phyloP scores from a whole-genome alignment of 2,329 filamentous ascomycete genomes.

The Dendrostoma leiphaemia region DNA sequence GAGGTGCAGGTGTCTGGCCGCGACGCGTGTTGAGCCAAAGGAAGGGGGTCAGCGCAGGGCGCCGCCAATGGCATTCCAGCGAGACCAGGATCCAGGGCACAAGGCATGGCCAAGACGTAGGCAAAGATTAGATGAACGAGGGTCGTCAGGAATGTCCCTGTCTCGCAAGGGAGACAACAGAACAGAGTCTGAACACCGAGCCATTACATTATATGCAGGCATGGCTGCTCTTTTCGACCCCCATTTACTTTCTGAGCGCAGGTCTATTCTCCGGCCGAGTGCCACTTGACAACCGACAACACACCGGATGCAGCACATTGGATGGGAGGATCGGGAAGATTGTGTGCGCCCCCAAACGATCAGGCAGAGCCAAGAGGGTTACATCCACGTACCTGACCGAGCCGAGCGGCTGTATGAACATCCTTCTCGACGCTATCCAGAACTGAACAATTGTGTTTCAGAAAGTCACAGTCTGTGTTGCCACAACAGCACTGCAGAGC shows the following conservation, averaged over 20 bases:
- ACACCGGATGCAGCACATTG: background rate
- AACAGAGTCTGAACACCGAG: background rate
- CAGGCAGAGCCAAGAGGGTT: background rate
- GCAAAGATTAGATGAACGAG: background rate
- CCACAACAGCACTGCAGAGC: constrained; percentile 80
- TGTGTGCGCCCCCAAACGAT: background rate
- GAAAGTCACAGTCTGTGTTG: constrained; percentile 71
- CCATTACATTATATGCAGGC: background rate
- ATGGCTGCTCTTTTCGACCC: background rate
- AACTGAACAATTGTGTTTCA: constrained; percentile 75
- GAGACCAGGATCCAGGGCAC: background rate
- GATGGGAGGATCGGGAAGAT: background rate
- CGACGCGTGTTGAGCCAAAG: constrained; percentile 15
- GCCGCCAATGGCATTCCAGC: constrained; percentile 1
- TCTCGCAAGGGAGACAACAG: background rate
- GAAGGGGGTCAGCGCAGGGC: background rate
- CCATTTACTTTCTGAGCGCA: background rate
- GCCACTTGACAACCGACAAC: constrained; percentile 3
- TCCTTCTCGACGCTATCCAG: constrained; percentile 83
- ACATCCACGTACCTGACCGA: constrained; percentile 76
- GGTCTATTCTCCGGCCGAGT: background rate
- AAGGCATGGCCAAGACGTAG: constrained; percentile 6
- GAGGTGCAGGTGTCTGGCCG: constrained; percentile 9
- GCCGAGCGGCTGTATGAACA: constrained; percentile 78
- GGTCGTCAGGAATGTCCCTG: constrained; percentile 24